Conservation (phyloP, 805 yeast species). For the Phaffomyces antillensis region DNA sequence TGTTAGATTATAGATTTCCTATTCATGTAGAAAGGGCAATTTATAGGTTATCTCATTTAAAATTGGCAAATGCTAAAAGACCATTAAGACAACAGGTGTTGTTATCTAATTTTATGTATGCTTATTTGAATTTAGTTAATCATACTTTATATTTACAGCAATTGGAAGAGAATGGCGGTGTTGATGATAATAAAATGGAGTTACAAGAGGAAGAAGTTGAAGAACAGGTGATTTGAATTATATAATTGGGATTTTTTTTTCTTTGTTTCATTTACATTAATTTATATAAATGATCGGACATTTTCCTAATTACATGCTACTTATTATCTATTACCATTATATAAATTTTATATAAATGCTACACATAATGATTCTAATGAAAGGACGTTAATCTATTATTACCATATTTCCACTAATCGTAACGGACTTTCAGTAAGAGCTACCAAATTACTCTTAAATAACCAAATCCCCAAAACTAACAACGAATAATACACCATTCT, state of each 20-base stretch:
- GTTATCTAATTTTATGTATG: slow-evolving; percentile 94
- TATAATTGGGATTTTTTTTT: neutral
- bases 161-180: slow-evolving; percentile 25
- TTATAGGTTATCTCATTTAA: slow-evolving; percentile 85
- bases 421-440: slow-evolving; percentile 21
- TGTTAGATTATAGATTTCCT: slow-evolving; percentile 84
- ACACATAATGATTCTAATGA: too few species aligned
- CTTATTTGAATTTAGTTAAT: slow-evolving; percentile 89
- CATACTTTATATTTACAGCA: slow-evolving; percentile 79
- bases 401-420: slow-evolving; percentile 3
- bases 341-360: too few species aligned
- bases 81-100: slow-evolving; percentile 89
- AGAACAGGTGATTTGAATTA: neutral
- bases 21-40: slow-evolving; percentile 95
- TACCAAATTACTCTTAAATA: slow-evolving; percentile 28
- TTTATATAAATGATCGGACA: too few species aligned
- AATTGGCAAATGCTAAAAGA: slow-evolving; percentile 88
- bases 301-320: too few species aligned
- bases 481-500: slow-evolving; percentile 31
- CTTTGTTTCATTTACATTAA: too few species aligned
- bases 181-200: neutral
- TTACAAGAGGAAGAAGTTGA: neutral
- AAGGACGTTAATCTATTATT: too few species aligned
- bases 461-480: slow-evolving; percentile 35
- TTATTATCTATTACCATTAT: too few species aligned